Conservation (phyloP, 805 yeast species). For the Saccharomycopsis sp. region DNA sequence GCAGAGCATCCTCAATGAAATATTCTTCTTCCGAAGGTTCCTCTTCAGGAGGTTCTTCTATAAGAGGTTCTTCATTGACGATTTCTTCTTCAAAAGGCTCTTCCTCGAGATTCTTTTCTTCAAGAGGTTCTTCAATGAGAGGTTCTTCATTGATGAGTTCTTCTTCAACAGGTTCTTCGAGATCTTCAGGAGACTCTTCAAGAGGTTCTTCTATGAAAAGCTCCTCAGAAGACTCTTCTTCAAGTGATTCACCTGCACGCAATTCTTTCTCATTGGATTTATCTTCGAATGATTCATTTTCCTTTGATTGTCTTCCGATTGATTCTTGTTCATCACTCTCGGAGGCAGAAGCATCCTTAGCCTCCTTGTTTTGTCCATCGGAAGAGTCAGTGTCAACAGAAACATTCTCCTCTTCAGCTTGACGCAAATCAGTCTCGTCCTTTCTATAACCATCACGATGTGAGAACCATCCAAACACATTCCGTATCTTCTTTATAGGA, state of each 20-base stretch:
- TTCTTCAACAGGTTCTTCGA: constrained; percentile 2
- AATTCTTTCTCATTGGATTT: neutral
- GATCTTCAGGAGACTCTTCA: neutral
- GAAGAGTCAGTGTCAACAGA: too few species aligned
- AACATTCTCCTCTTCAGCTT: too few species aligned
- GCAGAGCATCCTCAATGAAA: too few species aligned
- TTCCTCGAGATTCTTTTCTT: neutral
- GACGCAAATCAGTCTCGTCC: too few species aligned
- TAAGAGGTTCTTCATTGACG: neutral
- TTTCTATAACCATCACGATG: neutral
- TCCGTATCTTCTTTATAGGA: neutral
- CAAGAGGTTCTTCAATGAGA: neutral
- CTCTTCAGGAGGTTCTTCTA: neutral
- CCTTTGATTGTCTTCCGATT: too few species aligned
- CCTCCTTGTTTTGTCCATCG: too few species aligned
- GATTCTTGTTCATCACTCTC: too few species aligned
- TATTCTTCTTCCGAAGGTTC: neutral
- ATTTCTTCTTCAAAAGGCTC: neutral
- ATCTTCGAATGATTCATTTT: too few species aligned
- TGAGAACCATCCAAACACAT: neutral
- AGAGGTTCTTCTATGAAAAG: neutral
- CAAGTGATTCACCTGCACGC: neutral
- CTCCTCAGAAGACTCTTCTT: constrained; percentile 1
- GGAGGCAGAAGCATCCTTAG: too few species aligned
- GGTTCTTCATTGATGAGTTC: constrained; percentile 1